Base-by-base conservation (phyloP, 1,139 yeast genomes). In the Pichia norvegensis region DNA sequence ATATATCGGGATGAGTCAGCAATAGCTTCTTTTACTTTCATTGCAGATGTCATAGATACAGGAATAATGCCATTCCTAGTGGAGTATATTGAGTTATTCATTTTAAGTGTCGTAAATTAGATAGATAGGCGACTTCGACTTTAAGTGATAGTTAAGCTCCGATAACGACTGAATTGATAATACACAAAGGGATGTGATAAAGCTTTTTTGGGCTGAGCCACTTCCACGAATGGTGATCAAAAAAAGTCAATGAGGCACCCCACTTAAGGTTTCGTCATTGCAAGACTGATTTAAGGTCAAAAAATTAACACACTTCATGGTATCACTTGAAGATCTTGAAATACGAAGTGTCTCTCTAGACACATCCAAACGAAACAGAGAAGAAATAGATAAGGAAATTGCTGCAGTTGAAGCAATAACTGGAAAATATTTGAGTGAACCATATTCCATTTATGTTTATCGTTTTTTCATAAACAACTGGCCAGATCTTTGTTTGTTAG, bases 391-490 rank as follows among this genome's bases (percentile, higher is more conserved):
- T 40, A 19, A 38, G 4, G 53, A 61, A 21, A 52, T 63, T 14
- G 52, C 55, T 17, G 56, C 46, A n/a, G 55, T 64, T 9, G 58
- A 55, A 55, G 59, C 58, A 19, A 64, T 81, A 41, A 76, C 82
- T n/a, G 72, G 78, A 35, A 69, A 68, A 17, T 84, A 81, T 56
- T 66, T 82, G 23, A 77, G 84, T 16, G 90, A 83, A 60, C 90
- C 90, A 1, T 83, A 83, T 55, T 80, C 87, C 2, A 69, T 79
- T 17, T 83, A 80, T 53, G 87, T 82, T 5, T 83, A 81, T 60
- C 68, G 85, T 23, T 82, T 78, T 60, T 83, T 83, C 58, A 63
- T 82, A 29, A 78, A 78, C 52, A 79, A 78, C 54, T 80, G 86
- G 85, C 87, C 88, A 0, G 73, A 78, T 33, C 64, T 81, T 37